Evolutionary conservation across 441 rosid species (phyloP), one percentile per base, ranked within the genome.

Genomic region (Eruca vesicaria): DNA sequence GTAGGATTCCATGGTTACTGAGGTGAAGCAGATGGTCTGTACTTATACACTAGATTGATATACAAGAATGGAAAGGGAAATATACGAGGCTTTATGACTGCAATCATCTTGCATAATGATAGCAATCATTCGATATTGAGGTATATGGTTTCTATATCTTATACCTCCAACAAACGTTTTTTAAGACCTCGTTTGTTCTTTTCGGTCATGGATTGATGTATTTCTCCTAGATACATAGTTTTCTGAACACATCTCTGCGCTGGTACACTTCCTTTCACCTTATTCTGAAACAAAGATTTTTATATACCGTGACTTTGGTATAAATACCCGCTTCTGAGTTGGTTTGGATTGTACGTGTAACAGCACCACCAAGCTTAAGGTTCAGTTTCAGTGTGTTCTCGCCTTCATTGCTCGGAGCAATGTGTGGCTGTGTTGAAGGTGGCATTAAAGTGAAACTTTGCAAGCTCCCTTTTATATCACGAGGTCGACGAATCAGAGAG

Each of bases 341-440:
- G 59, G 98, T 69, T 53, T 86, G 90, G 69, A 92, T 76, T 2
- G 86, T 86, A 66, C 79, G 94, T 20, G 89, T 85, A 65, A 88
- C 82, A 68, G 94, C 94, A 66, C 93, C 94, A 61, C 93, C 97
- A 73, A 90, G 85, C 84, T 88, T 93, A 70, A 93, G 87, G 84
- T 90, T 93, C 70, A 93, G 84, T 85, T 90, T 93, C 68, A 84
- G 79, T 78, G 68, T 80, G 90, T 74, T 86, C 90, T 68, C 74
- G 56, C 72, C 88, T 63, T 72, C 80, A 45, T 75, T 71, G 38
- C 64, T 62, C 58, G 75, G 78, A 73, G 78, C 71, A 45, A 74
- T 79, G 14, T 38, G 48, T 55, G 74, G 36, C n/a, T 71, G 82
- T 19, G 86, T 58, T 23, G 83, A 77, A 21, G 75, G 77, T 62